phyloP scores from a whole-genome alignment of 345 rosid genomes.

The Eutrema yunnanense region DNA sequence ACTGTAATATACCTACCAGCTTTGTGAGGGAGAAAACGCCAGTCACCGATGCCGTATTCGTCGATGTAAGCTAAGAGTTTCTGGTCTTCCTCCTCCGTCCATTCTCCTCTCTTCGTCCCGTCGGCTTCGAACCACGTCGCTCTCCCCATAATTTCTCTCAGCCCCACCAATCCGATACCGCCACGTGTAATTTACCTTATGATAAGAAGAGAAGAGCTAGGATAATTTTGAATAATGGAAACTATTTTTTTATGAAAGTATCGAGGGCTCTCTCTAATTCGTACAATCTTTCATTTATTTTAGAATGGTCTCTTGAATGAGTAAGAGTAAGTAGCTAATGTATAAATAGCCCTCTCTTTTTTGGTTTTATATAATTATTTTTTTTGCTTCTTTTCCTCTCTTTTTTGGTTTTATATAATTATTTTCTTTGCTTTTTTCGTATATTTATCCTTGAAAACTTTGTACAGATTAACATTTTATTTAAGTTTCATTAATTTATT shows the following conservation, averaged over 20 bases:
- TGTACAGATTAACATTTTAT: too few relatives aligned
- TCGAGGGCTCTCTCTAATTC: not conserved
- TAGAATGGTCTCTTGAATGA: not conserved
- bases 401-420: too few relatives aligned
- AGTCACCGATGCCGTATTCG: constrained; percentile 49
- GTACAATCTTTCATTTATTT: not conserved
- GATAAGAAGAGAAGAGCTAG: not conserved
- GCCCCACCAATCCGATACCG: not conserved
- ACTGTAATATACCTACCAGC: constrained; percentile 39
- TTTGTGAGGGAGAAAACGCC: constrained; percentile 57
- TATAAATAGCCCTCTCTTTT: not conserved
- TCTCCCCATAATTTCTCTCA: constrained; percentile 14
- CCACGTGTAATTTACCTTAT: not conserved
- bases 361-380: not conserved
- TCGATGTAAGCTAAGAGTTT: constrained; percentile 49
- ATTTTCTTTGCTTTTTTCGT: too few relatives aligned
- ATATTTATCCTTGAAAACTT: too few relatives aligned
- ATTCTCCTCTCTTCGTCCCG: constrained; percentile 63
- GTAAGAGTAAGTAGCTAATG: not conserved
- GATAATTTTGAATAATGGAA: too few relatives aligned
- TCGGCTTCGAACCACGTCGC: constrained; percentile 23
- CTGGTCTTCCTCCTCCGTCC: constrained; percentile 70
- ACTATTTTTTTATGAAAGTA: not conserved
- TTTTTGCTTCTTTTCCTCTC: not conserved
- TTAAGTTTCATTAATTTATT: too few relatives aligned